Evolutionary conservation across 306 rosid species (phyloP).

Genomic region (Delonix regia): DNA sequence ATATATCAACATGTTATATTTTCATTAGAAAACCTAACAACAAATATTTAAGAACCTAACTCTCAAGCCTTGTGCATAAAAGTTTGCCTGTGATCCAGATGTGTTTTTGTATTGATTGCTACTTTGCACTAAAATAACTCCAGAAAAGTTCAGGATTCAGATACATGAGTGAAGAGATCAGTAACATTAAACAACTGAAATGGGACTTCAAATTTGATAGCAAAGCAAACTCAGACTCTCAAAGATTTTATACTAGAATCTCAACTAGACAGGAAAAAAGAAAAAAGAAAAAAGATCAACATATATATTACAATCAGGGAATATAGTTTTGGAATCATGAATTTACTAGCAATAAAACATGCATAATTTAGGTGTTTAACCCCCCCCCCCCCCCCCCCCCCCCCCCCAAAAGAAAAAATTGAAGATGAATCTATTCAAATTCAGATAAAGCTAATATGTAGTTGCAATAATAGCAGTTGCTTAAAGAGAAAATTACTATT

Average conservation of each 20-base stretch:
- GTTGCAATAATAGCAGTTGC: neutral
- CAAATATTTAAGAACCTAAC: too few relatives aligned
- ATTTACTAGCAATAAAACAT: neutral
- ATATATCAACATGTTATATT: neutral
- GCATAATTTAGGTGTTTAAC: neutral
- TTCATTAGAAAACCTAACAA: too few relatives aligned
- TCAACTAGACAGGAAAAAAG: too few relatives aligned
- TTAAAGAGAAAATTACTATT: neutral
- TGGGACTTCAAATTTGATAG: neutral
- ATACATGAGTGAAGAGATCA: neutral
- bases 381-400: too few relatives aligned
- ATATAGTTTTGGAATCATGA: neutral
- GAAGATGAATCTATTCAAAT: neutral
- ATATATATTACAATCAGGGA: neutral
- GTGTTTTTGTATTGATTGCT: too few relatives aligned
- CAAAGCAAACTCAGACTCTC: neutral
- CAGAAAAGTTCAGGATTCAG: neutral
- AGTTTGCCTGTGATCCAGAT: too few relatives aligned
- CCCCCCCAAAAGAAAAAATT: neutral
- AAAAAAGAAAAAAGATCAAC: too few relatives aligned
- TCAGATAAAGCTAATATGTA: neutral
- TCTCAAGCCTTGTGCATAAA: too few relatives aligned
- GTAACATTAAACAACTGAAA: neutral
- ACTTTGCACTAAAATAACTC: too few relatives aligned
- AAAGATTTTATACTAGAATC: too few relatives aligned